These are phyloP conservation scores for Dothistroma septosporum DNA, from an alignment of 2,329 filamentous ascomycete genomes.

Conservation along the genomic window DNA sequence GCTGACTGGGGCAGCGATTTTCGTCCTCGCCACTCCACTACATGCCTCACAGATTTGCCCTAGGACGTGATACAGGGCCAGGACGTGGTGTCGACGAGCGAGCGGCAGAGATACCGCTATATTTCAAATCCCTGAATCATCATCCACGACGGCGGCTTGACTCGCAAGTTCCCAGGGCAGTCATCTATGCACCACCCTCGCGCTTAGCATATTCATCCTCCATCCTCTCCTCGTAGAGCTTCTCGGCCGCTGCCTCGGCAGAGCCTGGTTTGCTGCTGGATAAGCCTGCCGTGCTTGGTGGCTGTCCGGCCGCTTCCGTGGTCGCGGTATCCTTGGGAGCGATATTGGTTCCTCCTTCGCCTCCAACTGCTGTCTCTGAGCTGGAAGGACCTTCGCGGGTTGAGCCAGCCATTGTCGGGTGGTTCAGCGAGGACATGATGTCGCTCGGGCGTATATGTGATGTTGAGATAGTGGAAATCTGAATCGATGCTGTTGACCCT, in stretches of 20 bases:
- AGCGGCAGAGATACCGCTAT: too few relatives aligned
- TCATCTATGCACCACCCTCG: constrained; percentile 39
- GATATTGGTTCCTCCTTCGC: constrained; percentile 16
- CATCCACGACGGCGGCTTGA: not conserved
- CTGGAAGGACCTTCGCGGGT: constrained; percentile 23
- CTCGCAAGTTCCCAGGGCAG: not conserved
- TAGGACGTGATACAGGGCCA: too few relatives aligned
- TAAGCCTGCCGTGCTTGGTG: constrained; percentile 23
- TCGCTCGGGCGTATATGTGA: too few relatives aligned
- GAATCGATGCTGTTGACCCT: constrained; percentile 1
- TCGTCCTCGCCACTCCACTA: not conserved
- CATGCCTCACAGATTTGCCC: too few relatives aligned
- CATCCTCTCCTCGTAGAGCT: constrained; percentile 40
- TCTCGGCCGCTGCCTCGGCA: constrained; percentile 34
- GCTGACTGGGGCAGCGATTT: not conserved
- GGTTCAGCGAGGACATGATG: constrained; percentile 2
- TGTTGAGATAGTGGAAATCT: not conserved
- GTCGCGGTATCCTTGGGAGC: constrained; percentile 22
- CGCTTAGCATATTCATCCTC: constrained; percentile 45
- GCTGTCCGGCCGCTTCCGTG: constrained; percentile 15
- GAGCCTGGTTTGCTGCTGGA: constrained; percentile 30
- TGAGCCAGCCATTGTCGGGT: not conserved
- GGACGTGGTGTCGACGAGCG: too few relatives aligned
- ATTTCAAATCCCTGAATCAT: not conserved
- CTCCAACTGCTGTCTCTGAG: constrained; percentile 28